Base-by-base conservation (phyloP, 805 yeast species). In the Priceomyces haplophilus region DNA sequence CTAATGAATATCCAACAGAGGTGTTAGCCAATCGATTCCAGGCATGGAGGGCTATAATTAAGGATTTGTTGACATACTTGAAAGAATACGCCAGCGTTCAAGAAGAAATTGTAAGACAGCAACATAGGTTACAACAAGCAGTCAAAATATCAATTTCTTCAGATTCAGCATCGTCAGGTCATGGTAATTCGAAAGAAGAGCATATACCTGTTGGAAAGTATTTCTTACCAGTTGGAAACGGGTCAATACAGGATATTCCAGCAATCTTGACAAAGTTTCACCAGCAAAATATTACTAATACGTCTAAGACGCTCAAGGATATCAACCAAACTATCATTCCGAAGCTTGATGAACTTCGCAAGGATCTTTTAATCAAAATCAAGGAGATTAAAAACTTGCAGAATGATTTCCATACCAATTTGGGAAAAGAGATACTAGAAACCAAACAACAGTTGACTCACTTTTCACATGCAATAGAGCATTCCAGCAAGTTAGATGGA, bases 61-160 rank as follows among this genome's bases (percentile, higher is more conserved):
- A 82, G 47, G 83, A 91, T 27, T 65, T 91, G 43, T 74, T 87
- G 16, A 78, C 75, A 37, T 91, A 91, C 57, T 71, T 91, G 48
- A 78, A 77, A 47, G 96, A 89, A 55, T 82, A 81, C 31, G 88
- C 88, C 7, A 76, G 85, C 11, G 90, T 87, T 43, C 93, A 89
- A 59, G 97, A 90, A 61, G 96, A 90, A 58, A 77, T 88, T 13
- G 82, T 86, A 27, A 79, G 96, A 45, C 95, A 88, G 55, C 93
- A 88, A 50, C 53, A 83, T 39, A 70, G 96, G 39, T 73, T 89
- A 35, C 86, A 88, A 46, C 90, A 88, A 59, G 88, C 95, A 7
- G 83, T 86, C 3, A 64, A 64, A 1, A 57, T 52, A 21, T 42
- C 43, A 6, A n/a, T 51, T 5, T 17, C 40, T 15, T n/a, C 38